Base-by-base conservation (phyloP, 2,329 filamentous ascomycete species). In the Exophiala aquamarina region DNA sequence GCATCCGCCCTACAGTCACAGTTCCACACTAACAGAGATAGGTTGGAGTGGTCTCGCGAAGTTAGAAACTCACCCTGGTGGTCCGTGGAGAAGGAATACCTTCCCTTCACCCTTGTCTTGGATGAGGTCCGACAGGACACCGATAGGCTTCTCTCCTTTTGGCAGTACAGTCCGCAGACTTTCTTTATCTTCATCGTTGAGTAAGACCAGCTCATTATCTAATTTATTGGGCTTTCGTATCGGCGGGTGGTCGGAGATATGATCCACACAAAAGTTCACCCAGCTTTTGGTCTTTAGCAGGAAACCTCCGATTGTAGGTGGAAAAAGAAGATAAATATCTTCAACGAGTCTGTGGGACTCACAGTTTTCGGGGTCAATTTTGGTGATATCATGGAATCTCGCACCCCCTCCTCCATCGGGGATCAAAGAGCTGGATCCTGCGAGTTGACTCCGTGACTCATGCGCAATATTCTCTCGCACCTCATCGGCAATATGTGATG, bases 81-180 rank as follows among this genome's bases (percentile, higher is more conserved):
- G 41, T 23, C 41, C 41, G 19, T 39, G 42, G 9, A 45, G 21
- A 13, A 45, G 32, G 10, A 45, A 38, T 13, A 45, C 34, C 23
- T 45, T 32, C 6, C 42, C 42, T 26, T 45, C 15, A n/a, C 42
- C 42, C 23, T 45, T 45, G 14, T 21, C 33, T 11, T n/a, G 17
- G 18, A 45, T 45, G 32, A 38, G 20, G 21, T 45, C 42, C 14
- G 32, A n/a, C 13, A n/a, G n/a, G 8, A 34, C 32, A 7, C 13
- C 13, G 13, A 14, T 18, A 3, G 18, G 13, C 11, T 18, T 39
- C 36, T n/a, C 13, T 14, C 32, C 32, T 14, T 34, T 34, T 14
- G 32, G 32, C 32, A 14, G n/a, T 6, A 34, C 32, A 6, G 32
- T 34, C 17, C 32, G 32, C 32, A 34, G n/a, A n/a, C 13, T 34